phyloP scores from a whole-genome alignment of 140 eudicot species.

The Senecio squalidus region DNA sequence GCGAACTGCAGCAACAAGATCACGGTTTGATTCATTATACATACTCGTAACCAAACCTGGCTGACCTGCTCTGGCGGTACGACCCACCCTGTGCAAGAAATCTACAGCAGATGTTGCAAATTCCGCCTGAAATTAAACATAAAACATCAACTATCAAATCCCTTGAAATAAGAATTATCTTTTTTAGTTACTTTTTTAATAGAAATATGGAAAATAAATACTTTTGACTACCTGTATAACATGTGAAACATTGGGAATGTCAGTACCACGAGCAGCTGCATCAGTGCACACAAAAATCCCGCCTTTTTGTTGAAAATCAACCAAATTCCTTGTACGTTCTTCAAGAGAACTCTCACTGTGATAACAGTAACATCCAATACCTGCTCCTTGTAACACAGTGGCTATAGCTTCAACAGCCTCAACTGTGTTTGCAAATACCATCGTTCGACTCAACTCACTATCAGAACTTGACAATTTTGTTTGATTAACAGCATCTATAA shows the following conservation, averaged over 20 bases:
- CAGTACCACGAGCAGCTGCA: constrained; percentile 98
- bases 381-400: constrained; percentile 51
- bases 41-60: constrained; percentile 85
- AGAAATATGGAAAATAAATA: no score
- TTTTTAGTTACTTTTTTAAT: no score
- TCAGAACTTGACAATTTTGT: constrained; percentile 13
- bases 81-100: constrained; percentile 94
- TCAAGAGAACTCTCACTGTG: constrained; percentile 73
- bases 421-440: constrained; percentile 96
- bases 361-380: constrained; percentile 62
- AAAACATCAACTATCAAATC: not conserved
- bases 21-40: constrained; percentile 57
- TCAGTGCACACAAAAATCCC: constrained; percentile 95
- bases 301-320: constrained; percentile 67
- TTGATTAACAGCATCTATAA: constrained; percentile 59
- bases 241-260: constrained; percentile 84
- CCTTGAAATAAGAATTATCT: not conserved
- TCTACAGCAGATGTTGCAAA: constrained; percentile 93
- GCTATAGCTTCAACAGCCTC: constrained; percentile 95
- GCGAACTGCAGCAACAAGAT: constrained; percentile 88
- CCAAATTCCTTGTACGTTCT: constrained; percentile 62
- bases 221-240: constrained; percentile 67
- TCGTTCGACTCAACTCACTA: constrained; percentile 45
- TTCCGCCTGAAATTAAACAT: constrained; percentile 60
- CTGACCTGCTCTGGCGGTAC: constrained; percentile 97